Evolutionary conservation across 1,139 yeast genomes (phyloP), one percentile per base, ranked within the genome.

Genomic region (Magnusiomyces suaveolens): DNA sequence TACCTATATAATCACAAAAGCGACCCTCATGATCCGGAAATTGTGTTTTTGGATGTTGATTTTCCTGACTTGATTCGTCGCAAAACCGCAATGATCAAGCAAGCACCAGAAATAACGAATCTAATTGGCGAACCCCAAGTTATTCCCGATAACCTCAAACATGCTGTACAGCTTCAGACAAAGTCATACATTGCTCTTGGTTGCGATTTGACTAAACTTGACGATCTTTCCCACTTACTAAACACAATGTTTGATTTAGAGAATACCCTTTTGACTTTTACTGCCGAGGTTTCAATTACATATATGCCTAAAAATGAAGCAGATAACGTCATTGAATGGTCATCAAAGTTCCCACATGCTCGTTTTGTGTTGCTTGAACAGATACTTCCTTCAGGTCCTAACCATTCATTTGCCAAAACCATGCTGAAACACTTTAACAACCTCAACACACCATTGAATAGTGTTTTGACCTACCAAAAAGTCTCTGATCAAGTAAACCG

Each of bases 221-320:
- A 62, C 0, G 63, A 70, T 10, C 83, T 81, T 61, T 63, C 71
- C 48, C 59, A 65, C 6, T 72, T 75, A 51, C 59, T 83, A 50
- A 57, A 64, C 1, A 64, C 67, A 2, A 58, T 70, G 20, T 61
- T 63, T 50, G 61, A 63, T 24, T 63, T 67, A 46, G 64, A 66
- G 1, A 62, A 70, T 24, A 65, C 77, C 1, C 66, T 78, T 3
- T 79, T 78, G 52, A 74, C 85, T 12, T 87, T 84, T 62, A 76
- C 87, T 46, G 94, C 95, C 0, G 95, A 87, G 65, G 95, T 87
- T 1, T 85, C 95, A 0, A 69, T 87, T 55, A 90, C 94, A 0
- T 87, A 87, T 65, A 87, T 87, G 94, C 75, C 77, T 46, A 83
- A 84, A 3, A 73, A 75, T 38, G 75, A 75, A 56, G 88, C 95